Conservation (phyloP, 331 rosid species). For the Rosa hybrid region DNA sequence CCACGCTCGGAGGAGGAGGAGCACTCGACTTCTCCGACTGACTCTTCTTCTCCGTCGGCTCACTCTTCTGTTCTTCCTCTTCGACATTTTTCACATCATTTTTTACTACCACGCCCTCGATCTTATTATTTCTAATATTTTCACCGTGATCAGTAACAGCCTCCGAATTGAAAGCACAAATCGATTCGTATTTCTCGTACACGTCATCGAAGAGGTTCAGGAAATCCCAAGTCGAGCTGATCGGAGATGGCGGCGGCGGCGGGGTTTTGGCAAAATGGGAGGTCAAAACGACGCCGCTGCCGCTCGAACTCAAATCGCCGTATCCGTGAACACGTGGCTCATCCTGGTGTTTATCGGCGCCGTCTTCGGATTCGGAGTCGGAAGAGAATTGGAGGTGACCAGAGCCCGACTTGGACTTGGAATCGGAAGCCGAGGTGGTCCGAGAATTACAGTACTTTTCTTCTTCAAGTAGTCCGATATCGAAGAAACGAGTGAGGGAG, state of each 20-base stretch:
- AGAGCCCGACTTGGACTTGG: constrained; percentile 30
- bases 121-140: constrained; percentile 7
- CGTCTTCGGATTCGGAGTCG: constrained; percentile 40
- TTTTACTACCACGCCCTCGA: neutral
- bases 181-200: constrained; percentile 55
- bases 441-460: constrained; percentile 13
- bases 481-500: constrained; percentile 57
- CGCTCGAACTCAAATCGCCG: neutral
- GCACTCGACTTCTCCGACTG: constrained; percentile 19
- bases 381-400: constrained; percentile 40
- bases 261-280: constrained; percentile 28
- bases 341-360: constrained; percentile 27
- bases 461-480: neutral
- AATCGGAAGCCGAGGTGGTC: neutral
- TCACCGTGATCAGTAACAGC: constrained; percentile 20
- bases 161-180: constrained; percentile 27
- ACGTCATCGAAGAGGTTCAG: constrained; percentile 76
- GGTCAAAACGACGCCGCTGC: constrained; percentile 12
- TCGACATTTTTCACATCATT: neutral
- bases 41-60: constrained; percentile 23
- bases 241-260: constrained; percentile 72
- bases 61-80: constrained; percentile 22
- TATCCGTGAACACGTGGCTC: neutral
- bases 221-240: constrained; percentile 74
- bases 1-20: neutral